Percentiles rank a stretch among this genome's conserved stretches.
Evolutionary conservation across 2,329 filamentous ascomycete genomes (phyloP).

Genomic region (Beauveria rudraprayagi): DNA sequence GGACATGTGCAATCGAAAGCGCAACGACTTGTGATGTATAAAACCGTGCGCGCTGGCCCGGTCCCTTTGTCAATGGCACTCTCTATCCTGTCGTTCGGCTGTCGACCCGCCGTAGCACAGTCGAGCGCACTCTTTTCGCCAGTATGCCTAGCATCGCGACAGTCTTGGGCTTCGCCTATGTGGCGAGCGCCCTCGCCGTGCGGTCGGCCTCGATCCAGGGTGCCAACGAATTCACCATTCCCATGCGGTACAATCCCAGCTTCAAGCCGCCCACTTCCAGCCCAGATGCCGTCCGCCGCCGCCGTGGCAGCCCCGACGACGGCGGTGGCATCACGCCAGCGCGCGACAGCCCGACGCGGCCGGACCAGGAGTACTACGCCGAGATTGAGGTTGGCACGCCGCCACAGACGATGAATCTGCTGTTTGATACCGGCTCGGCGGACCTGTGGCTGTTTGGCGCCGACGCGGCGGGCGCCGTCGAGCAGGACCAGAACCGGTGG

Average conservation of each 20-base stretch:
- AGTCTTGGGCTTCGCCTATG: not conserved
- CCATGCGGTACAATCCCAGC: not conserved
- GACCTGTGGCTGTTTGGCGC: conserved; percentile 31
- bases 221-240: not conserved
- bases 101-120: not conserved
- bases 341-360: not conserved
- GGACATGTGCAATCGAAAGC: not conserved
- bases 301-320: not conserved
- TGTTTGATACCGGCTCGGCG: conserved; percentile 36
- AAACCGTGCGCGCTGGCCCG: not conserved
- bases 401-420: conserved; percentile 28
- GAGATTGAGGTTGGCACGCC: conserved; percentile 22
- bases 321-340: not conserved
- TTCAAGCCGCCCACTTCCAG: not conserved
- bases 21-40: not conserved
- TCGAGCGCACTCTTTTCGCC: not conserved
- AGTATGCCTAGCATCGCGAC: not conserved
- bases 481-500: conserved; percentile 30
- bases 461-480: conserved; percentile 17
- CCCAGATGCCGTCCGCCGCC: not conserved
- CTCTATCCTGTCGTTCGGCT: not conserved
- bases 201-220: not conserved
- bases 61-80: no score
- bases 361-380: conserved; percentile 4
- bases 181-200: not conserved